These are phyloP conservation scores for Oropetium thomaeum DNA, from an alignment of 176 grass and related monocot species.

Conservation along the genomic window DNA sequence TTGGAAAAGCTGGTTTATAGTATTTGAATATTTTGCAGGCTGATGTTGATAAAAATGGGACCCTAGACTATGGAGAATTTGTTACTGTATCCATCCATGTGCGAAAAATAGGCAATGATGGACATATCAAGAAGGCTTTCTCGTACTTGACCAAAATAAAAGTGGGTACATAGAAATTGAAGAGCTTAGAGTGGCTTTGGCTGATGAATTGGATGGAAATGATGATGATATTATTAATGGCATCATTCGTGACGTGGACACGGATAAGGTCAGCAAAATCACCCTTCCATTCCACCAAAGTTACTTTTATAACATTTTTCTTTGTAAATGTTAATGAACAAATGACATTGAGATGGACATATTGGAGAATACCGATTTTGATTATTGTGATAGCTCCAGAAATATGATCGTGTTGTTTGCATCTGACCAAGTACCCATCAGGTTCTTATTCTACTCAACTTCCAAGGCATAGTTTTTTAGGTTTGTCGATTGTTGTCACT, in stretches of 20 bases:
- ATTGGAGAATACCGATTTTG: not conserved
- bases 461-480: conserved; percentile 6
- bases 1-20: conserved; percentile 3
- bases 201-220: conserved; percentile 61
- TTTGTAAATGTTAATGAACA: not conserved
- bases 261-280: conserved; percentile 64
- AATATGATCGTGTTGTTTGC: not conserved
- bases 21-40: conserved; percentile 53
- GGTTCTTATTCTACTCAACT: conserved; percentile 11
- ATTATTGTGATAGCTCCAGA: conserved; percentile 23
- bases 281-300: not conserved
- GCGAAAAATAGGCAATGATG: conserved; percentile 73
- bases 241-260: conserved; percentile 81
- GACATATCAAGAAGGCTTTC: conserved; percentile 79
- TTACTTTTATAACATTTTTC: not conserved
- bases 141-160: conserved; percentile 64
- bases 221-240: conserved; percentile 69
- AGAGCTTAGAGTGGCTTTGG: conserved; percentile 67
- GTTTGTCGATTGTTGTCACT: not conserved
- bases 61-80: conserved; percentile 79
- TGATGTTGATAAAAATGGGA: conserved; percentile 72
- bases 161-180: conserved; percentile 92
- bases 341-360: not conserved
- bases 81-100: conserved; percentile 86
- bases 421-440: not conserved